Conservation (phyloP, 768 basidiomycete genomes). For the Boletus rufocinnamomeus region DNA sequence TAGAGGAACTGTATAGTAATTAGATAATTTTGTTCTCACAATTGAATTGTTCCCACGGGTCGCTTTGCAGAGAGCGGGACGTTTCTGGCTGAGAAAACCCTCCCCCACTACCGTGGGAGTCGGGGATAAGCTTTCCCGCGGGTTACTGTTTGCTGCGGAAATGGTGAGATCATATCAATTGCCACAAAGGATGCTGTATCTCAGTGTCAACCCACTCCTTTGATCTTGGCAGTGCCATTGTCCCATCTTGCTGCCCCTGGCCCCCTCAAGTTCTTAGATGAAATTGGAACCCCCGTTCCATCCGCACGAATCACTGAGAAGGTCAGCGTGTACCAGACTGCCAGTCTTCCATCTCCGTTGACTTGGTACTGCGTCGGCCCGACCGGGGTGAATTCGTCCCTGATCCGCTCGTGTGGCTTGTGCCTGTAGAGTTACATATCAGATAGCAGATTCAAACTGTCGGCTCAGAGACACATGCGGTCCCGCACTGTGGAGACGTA, state of each 20-base stretch:
- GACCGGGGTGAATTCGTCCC: not conserved
- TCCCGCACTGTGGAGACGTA: not conserved
- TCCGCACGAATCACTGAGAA: slow-evolving; percentile 5
- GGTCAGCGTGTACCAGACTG: not conserved
- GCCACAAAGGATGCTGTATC: not conserved
- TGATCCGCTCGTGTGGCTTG: not conserved
- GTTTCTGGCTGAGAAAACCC: no score
- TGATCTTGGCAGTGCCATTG: not conserved
- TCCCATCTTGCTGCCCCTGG: not conserved
- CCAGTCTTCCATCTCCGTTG: not conserved
- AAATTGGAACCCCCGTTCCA: not conserved
- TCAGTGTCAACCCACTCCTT: not conserved
- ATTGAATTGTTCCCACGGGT: no score
- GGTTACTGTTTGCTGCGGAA: not conserved
- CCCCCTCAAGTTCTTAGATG: not conserved
- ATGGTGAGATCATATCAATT: not conserved
- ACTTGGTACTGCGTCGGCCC: not conserved
- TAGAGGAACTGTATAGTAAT: no score
- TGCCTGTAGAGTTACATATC: not conserved
- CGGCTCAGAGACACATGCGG: not conserved
- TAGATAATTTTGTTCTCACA: no score
- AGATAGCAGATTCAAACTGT: not conserved
- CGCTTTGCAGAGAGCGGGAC: no score
- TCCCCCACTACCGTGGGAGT: no score
- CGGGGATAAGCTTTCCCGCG: not conserved